Conservation (phyloP, 768 basidiomycete genomes). For the Filobasidium wieringae region DNA sequence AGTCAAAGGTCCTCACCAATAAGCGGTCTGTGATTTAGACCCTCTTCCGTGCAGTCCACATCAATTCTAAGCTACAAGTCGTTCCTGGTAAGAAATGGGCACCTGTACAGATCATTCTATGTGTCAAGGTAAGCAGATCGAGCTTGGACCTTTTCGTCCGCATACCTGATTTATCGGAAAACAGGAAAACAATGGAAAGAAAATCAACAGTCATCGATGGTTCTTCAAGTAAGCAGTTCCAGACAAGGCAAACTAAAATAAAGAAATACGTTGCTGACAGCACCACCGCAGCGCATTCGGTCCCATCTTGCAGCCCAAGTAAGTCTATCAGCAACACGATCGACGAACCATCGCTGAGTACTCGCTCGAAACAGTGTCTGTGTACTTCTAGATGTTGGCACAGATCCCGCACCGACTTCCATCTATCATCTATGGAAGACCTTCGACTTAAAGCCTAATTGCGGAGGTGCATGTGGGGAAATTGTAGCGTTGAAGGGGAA, state of each 20-base stretch:
- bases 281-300: slow-evolving; percentile 28
- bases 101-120: slow-evolving; percentile 87
- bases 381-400: slow-evolving; percentile 89
- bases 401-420: slow-evolving; percentile 72
- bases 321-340: not conserved
- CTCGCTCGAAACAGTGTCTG: slow-evolving; percentile 61
- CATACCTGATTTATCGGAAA: not conserved
- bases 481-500: slow-evolving; percentile 85
- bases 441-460: slow-evolving; percentile 57
- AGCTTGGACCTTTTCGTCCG: slow-evolving; percentile 15
- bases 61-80: slow-evolving; percentile 62
- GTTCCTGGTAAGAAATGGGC: slow-evolving; percentile 69
- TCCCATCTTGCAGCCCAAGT: slow-evolving; percentile 31
- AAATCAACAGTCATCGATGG: slow-evolving; percentile 54
- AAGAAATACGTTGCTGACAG: not conserved
- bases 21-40: too few species aligned
- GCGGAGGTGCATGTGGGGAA: slow-evolving; percentile 95
- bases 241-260: not conserved
- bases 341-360: not conserved
- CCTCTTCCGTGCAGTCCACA: slow-evolving; percentile 49
- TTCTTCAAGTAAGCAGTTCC: slow-evolving; percentile 55
- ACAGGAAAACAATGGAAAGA: slow-evolving; percentile 18
- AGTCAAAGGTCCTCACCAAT: slow-evolving; percentile 18
- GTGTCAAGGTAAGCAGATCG: slow-evolving; percentile 24
- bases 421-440: slow-evolving; percentile 94